phyloP scores from a whole-genome alignment of 164 flowering plant species.

The Paratinospora sagittata region DNA sequence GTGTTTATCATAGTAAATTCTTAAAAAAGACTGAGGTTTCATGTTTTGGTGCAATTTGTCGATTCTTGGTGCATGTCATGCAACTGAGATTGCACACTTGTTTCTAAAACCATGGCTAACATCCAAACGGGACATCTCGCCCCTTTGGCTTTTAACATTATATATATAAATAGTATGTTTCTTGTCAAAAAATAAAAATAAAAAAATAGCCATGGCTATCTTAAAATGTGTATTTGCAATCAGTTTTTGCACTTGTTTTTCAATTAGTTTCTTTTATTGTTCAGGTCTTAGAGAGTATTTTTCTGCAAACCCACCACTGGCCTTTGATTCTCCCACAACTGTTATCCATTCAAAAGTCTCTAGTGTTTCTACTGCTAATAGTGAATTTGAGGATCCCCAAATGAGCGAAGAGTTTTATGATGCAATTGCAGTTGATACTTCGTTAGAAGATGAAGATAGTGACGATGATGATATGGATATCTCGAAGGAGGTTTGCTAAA shows the following conservation, averaged over 20 bases:
- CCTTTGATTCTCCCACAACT: constrained; percentile 35
- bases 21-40: neutral
- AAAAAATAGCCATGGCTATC: neutral
- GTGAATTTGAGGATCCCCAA: constrained; percentile 50
- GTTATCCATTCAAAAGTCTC: constrained; percentile 41
- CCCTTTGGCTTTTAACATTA: too few species aligned
- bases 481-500: constrained; percentile 29
- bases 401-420: constrained; percentile 74
- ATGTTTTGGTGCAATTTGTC: neutral
- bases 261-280: constrained; percentile 8
- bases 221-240: neutral
- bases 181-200: too few species aligned
- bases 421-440: constrained; percentile 62
- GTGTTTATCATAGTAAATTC: neutral
- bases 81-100: too few species aligned
- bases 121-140: too few species aligned
- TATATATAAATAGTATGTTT: too few species aligned
- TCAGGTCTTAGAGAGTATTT: constrained; percentile 82
- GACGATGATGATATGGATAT: constrained; percentile 37
- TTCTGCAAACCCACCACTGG: constrained; percentile 67
- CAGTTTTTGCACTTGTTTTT: neutral
- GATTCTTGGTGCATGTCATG: neutral
- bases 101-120: too few species aligned
- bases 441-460: constrained; percentile 70
- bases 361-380: constrained; percentile 30